phyloP scores from a whole-genome alignment of 768 basidiomycete species.

The Macrolepiota fuliginosa region DNA sequence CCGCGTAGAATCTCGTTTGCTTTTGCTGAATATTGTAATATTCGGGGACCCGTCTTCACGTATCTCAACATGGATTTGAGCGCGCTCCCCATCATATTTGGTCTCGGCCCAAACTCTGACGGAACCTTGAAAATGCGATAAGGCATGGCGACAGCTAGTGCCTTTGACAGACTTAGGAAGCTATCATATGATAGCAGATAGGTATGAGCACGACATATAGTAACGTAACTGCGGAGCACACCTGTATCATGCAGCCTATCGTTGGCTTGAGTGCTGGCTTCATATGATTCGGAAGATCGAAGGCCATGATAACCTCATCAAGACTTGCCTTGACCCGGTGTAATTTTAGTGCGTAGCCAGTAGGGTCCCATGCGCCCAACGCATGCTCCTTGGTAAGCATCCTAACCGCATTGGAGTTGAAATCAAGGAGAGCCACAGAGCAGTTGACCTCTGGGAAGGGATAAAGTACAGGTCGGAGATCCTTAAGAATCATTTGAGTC shows the following conservation, averaged over 20 bases:
- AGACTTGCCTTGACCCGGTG: slow-evolving; percentile 58
- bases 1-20: slow-evolving; percentile 74
- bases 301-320: slow-evolving; percentile 50
- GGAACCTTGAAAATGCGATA: slow-evolving; percentile 39
- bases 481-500: slow-evolving; percentile 87
- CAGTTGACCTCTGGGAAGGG: slow-evolving; percentile 54
- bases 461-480: slow-evolving; percentile 78
- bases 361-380: slow-evolving; percentile 72
- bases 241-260: slow-evolving; percentile 64
- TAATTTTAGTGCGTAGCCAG: slow-evolving; percentile 46
- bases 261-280: slow-evolving; percentile 32
- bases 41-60: slow-evolving; percentile 29
- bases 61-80: slow-evolving; percentile 83
- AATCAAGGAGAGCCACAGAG: slow-evolving; percentile 47
- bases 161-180: slow-evolving; percentile 87
- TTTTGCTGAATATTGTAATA: slow-evolving; percentile 88
- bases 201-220: not conserved
- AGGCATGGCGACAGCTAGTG: slow-evolving; percentile 52
- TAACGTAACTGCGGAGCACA: slow-evolving; percentile 22
- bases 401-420: slow-evolving; percentile 54
- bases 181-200: slow-evolving; percentile 28
- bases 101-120: slow-evolving; percentile 79
- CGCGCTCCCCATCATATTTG: slow-evolving; percentile 94
- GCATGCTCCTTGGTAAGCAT: slow-evolving; percentile 61
- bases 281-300: slow-evolving; percentile 31